Percentiles rank a stretch among this genome's conserved stretches.
These are phyloP conservation scores for Micractinium conductrix DNA, from an alignment of 139 green algal genomes.

Conservation along the genomic window DNA sequence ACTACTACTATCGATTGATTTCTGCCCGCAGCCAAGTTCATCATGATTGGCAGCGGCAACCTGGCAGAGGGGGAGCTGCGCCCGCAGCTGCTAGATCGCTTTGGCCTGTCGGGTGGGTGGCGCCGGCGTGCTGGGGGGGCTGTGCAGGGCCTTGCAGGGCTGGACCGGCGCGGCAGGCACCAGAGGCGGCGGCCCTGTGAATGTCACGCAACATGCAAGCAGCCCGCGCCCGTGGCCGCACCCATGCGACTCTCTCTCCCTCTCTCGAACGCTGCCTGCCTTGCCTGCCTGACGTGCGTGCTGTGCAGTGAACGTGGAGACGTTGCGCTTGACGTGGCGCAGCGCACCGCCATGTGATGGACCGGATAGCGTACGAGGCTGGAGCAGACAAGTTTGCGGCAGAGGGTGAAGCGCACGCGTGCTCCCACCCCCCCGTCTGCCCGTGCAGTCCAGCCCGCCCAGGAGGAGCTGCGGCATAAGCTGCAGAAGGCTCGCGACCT, in stretches of 20 bases:
- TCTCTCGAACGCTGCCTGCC: background rate
- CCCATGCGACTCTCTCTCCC: background rate
- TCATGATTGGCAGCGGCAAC: constrained; percentile 88
- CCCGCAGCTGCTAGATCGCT: constrained; percentile 96
- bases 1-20: no score
- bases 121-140: background rate
- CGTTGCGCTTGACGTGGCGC: constrained; percentile 72
- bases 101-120: constrained; percentile 73
- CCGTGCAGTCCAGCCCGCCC: constrained; percentile 56
- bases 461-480: constrained; percentile 72
- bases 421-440: no score
- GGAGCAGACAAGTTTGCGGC: constrained; percentile 29
- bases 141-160: no score
- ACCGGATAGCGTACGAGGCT: constrained; percentile 86
- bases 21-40: constrained; percentile 95
- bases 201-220: no score
- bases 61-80: constrained; percentile 91
- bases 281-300: no score
- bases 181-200: no score
- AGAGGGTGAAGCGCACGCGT: no score
- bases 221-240: no score
- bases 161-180: no score
- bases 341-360: constrained; percentile 86
- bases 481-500: constrained; percentile 66
- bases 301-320: constrained; percentile 79